Conservation (phyloP, 768 basidiomycete species). For the Rhodosporidiobolus sp. region DNA sequence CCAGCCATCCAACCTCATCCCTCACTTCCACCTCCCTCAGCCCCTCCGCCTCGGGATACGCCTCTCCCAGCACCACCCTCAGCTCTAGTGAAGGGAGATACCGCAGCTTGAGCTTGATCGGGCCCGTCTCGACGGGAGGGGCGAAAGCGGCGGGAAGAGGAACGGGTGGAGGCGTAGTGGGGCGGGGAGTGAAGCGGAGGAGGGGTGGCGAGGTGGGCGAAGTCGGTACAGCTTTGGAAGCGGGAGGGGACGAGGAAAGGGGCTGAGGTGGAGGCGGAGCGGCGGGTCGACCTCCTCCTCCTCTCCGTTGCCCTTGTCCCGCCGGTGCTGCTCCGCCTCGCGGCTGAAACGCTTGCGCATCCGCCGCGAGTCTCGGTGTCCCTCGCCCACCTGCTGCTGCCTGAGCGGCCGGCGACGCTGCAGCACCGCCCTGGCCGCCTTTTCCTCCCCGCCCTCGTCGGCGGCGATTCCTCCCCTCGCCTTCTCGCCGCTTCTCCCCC, state of each 20-base stretch:
- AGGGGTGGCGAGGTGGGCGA: not conserved
- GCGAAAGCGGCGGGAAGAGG: not conserved
- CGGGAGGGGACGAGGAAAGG: not conserved
- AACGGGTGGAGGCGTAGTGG: not conserved
- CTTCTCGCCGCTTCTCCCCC: not conserved
- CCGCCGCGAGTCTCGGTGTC: not conserved
- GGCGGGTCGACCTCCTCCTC: not conserved
- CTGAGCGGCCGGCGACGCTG: not conserved
- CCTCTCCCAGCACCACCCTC: not conserved
- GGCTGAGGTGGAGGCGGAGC: not conserved
- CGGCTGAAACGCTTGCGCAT: not conserved
- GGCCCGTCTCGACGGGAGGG: too few species aligned
- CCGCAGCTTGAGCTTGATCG: not conserved
- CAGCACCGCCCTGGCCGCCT: not conserved
- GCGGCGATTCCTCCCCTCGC: not conserved
- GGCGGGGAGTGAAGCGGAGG: too few species aligned
- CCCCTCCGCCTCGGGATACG: slow-evolving; percentile 19
- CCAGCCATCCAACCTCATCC: slow-evolving; percentile 2
- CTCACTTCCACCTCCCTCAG: not conserved
- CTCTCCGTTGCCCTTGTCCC: too few species aligned
- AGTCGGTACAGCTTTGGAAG: not conserved
- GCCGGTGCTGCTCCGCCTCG: not conserved
- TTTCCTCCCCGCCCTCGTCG: not conserved
- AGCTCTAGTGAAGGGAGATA: slow-evolving; percentile 20
- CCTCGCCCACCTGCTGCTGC: too few species aligned